Evolutionary conservation across 2,329 filamentous ascomycete genomes (phyloP), one percentile per base, ranked within the genome.

Genomic region (Fusarium temperatum): DNA sequence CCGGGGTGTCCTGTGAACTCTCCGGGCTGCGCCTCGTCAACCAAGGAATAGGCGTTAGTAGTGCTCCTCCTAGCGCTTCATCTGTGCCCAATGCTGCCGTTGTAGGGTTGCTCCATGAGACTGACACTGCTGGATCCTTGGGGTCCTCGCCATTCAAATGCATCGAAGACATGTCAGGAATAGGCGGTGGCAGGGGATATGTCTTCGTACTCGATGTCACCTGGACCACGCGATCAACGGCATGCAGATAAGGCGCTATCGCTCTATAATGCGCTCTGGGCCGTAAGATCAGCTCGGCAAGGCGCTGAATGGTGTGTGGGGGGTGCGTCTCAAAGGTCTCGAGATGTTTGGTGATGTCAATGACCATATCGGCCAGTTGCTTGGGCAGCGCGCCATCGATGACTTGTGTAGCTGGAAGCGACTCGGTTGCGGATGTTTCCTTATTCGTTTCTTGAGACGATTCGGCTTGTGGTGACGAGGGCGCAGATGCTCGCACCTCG

Each of bases 21-120:
- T 81, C 79, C 9, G 80, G 79, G 36, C 80, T 81, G 42, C 75
- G 79, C 45, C 84, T 82, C 32, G 83, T 87, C 57, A 98, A 85
- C 96, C 96, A 99, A 1, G 95, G 94, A 65, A 99, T 98, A 2
- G 96, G 96, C 2, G 96, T 98, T 56, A 99, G 86, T 24, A 98
- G 86, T 0, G 96, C 96, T 12, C 96, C 96, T 28, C 96, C 96
- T 3, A 98, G 85, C 18, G 92, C 93, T 81, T 98, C 96, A 77
- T 98, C 96, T 55, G 93, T 94, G 5, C 94, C 95, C 12, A 96
- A 85, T 18, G 85, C 82, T 14, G 83, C 81, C 72, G 83, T 82
- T 73, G 79, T 87, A 77, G 77, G 83, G 58, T 88, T 87, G 51
- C 83, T 83, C 85, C 87, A 88, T 8, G 85, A 81, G 17, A 87